phyloP scores from a whole-genome alignment of 139 green algal species.

The Picochlorum costavermella region DNA sequence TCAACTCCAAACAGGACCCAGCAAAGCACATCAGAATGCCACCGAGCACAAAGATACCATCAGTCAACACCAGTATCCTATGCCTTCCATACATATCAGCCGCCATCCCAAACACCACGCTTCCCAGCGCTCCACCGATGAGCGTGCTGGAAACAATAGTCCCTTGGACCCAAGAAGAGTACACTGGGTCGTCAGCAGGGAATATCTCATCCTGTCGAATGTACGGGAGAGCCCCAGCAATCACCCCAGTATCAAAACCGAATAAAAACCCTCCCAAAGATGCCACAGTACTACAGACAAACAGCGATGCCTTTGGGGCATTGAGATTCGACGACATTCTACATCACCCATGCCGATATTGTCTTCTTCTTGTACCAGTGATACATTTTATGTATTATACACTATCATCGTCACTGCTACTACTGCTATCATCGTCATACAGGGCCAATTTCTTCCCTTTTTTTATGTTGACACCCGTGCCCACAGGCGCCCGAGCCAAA shows the following conservation, averaged over 20 bases:
- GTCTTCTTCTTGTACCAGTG: background rate
- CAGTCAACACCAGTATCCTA: slow-evolving; percentile 26
- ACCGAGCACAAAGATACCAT: slow-evolving; percentile 42
- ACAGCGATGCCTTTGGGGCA: background rate
- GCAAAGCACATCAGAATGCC: slow-evolving; percentile 36
- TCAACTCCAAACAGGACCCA: background rate
- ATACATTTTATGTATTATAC: background rate
- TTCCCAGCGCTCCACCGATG: slow-evolving; percentile 33
- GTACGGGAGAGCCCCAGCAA: slow-evolving; percentile 64
- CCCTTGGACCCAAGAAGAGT: slow-evolving; percentile 28
- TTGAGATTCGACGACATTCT: too few relatives aligned
- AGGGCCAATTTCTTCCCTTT: slow-evolving; percentile 2
- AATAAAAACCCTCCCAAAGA: background rate
- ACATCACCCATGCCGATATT: too few relatives aligned
- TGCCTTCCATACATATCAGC: slow-evolving; percentile 35
- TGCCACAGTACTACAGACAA: background rate
- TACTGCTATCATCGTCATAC: background rate
- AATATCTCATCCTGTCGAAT: slow-evolving; percentile 55
- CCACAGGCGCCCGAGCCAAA: background rate
- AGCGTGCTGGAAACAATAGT: slow-evolving; percentile 44
- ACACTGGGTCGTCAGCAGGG: slow-evolving; percentile 6
- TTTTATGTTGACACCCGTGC: background rate
- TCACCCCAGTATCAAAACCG: slow-evolving; percentile 22
- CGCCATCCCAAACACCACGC: slow-evolving; percentile 39
- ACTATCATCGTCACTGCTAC: slow-evolving; percentile 1